Base-by-base conservation (phyloP, 1,284 basidiomycete species). In the Entoloma clypeatum region DNA sequence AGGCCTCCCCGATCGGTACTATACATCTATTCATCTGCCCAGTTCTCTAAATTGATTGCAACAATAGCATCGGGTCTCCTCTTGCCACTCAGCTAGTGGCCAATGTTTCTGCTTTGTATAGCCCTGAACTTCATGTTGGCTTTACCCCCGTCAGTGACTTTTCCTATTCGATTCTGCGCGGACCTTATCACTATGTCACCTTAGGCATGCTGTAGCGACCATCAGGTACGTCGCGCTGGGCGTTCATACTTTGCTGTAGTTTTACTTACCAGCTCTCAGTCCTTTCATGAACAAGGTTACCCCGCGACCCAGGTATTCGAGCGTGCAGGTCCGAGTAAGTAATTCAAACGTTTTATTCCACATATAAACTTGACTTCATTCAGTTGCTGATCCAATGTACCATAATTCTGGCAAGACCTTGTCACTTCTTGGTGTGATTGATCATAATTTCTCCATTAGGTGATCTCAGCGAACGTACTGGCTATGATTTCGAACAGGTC, bases 141-240 rank as follows among this genome's bases (percentile, higher is more conserved):
- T 74, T 70, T 44, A 86, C 89, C 0, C 53, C 74, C 2, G 77
- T 77, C 42, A 21, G 75, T 61, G 5, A 18, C 7, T 13, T 22
- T 4, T 23, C 8, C 28, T 22, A 16, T 41, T 21, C 17, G 24
- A 28, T 32, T 19, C 29, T 11, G 42, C 36, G 18, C 29, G 37
- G 7, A 29, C 7, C 33, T 38, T 25, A 16, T 39, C 19, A 26
- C 25, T 19, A 11, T 28, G 43, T 19, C 19, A 36, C 29, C 36
- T 21, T 37, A 79, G 75, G 86, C 77, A 21, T 93, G 91, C 64
- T 94, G 91, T 65, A 90, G 87, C 50, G 91, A 92, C 55, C 89
- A 93, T 60, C 82, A 84, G 69, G 81, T 74, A 52, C 38, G 39
- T 13, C 16, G 32, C 4, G 13, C 18, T 22, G 7, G n/a, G 18